Percentiles rank a stretch among this genome's conserved stretches.
phyloP scores from a whole-genome alignment of 164 flowering plant genomes.

The Pachysandra terminalis region DNA sequence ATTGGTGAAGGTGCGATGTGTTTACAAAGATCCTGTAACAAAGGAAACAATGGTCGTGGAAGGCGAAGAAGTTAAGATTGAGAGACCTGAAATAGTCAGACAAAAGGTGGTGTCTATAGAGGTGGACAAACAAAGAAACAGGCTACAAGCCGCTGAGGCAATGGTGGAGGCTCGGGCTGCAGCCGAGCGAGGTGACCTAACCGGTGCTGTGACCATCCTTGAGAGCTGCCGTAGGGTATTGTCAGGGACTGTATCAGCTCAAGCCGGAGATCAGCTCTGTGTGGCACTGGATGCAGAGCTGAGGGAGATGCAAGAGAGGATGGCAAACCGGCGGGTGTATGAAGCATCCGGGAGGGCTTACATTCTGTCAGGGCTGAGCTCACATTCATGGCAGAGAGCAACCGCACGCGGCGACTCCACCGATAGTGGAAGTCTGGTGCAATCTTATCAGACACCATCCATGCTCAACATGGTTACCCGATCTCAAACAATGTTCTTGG shows the following conservation, averaged over 20 bases:
- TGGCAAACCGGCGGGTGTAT: conserved; percentile 57
- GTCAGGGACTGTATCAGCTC: conserved; percentile 41
- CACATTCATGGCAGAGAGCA: conserved; percentile 78
- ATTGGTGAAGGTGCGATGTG: conserved; percentile 47
- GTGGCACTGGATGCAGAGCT: conserved; percentile 62
- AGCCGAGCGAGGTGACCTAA: conserved; percentile 63
- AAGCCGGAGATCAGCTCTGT: conserved; percentile 44
- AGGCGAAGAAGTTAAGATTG: conserved; percentile 34
- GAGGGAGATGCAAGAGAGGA: conserved; percentile 69
- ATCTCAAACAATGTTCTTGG: conserved; percentile 52
- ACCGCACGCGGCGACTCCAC: conserved; percentile 69
- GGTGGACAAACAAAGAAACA: conserved; percentile 64
- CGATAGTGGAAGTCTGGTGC: conserved; percentile 42
- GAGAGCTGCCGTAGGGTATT: conserved; percentile 38
- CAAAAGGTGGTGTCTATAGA: conserved; percentile 40
- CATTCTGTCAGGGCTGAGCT: conserved; percentile 64
- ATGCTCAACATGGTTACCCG: conserved; percentile 64
- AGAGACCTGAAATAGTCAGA: conserved; percentile 38
- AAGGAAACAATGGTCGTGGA: conserved; percentile 31
- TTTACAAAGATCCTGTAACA: conserved; percentile 51
- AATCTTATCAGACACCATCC: conserved; percentile 58
- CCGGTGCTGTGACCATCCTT: conserved; percentile 40
- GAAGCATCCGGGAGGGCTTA: conserved; percentile 73
- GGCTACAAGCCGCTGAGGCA: conserved; percentile 62
- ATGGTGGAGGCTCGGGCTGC: conserved; percentile 56